These are phyloP conservation scores for Clonostachys byssicola DNA, from an alignment of 2,329 filamentous ascomycete species.

Conservation along the genomic window DNA sequence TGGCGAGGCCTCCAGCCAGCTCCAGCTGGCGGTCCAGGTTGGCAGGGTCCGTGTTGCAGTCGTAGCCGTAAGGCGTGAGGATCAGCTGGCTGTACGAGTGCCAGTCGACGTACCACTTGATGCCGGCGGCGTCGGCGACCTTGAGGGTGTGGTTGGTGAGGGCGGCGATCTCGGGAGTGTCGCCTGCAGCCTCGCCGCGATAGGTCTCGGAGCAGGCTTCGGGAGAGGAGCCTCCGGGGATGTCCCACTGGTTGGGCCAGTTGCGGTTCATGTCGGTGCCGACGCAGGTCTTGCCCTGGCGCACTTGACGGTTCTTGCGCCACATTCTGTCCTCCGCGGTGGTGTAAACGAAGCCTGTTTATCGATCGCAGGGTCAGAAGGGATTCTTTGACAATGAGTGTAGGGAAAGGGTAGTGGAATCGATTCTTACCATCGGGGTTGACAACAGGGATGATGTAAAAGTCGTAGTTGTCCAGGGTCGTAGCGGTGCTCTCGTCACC, in stretches of 20 bases:
- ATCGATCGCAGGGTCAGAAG: background rate
- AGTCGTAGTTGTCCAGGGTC: constrained; percentile 59
- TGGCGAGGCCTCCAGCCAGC: constrained; percentile 41
- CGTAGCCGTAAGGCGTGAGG: constrained; percentile 55
- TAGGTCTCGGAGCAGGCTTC: constrained; percentile 47
- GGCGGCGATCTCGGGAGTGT: constrained; percentile 46
- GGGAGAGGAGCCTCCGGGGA: constrained; percentile 42
- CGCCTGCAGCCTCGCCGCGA: constrained; percentile 33
- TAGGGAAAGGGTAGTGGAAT: background rate
- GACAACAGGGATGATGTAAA: constrained; percentile 59
- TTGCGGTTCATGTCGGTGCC: constrained; percentile 58
- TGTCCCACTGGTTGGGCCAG: constrained; percentile 52
- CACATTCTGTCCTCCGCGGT: constrained; percentile 54
- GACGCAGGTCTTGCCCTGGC: constrained; percentile 32
- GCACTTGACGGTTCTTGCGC: constrained; percentile 54
- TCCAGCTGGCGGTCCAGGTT: constrained; percentile 42
- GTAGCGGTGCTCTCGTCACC: constrained; percentile 26
- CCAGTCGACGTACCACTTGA: constrained; percentile 61
- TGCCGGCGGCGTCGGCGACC: constrained; percentile 32
- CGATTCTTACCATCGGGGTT: constrained; percentile 50
- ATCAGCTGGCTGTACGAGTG: constrained; percentile 61
- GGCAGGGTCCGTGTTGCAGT: constrained; percentile 39
- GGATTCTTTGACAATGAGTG: background rate
- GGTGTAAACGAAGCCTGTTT: constrained; percentile 53
- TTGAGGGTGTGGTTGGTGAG: constrained; percentile 30